Evolutionary conservation across 2,329 filamentous ascomycete species (phyloP).

Genomic region (Chaetomiaceae sp.): DNA sequence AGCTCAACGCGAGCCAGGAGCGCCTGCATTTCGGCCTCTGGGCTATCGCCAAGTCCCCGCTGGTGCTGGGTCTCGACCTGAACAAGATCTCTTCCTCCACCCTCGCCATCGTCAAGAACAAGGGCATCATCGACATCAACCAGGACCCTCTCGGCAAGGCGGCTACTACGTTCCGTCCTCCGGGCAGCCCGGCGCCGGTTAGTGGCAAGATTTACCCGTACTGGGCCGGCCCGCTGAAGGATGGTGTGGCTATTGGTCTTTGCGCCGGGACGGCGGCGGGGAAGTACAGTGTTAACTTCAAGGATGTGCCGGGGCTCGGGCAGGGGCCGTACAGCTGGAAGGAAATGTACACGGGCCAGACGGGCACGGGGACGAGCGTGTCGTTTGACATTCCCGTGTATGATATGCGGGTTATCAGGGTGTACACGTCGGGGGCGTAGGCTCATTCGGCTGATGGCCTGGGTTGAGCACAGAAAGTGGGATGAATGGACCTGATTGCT

Average conservation of each 20-base stretch:
- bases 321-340: slow-evolving; percentile 39
- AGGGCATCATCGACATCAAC: slow-evolving; percentile 29
- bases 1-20: slow-evolving; percentile 20
- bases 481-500: too few relatives aligned
- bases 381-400: slow-evolving; percentile 24
- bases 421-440: not conserved
- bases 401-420: slow-evolving; percentile 29
- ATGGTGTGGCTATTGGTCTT: slow-evolving; percentile 36
- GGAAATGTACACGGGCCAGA: slow-evolving; percentile 28
- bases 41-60: slow-evolving; percentile 29
- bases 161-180: slow-evolving; percentile 25
- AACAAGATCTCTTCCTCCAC: slow-evolving; percentile 22
- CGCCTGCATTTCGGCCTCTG: slow-evolving; percentile 29
- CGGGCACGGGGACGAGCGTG: slow-evolving; percentile 24
- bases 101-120: slow-evolving; percentile 25
- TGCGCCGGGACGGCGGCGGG: slow-evolving; percentile 37
- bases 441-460: too few relatives aligned
- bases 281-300: slow-evolving; percentile 42
- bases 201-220: slow-evolving; percentile 39
- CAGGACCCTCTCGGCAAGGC: slow-evolving; percentile 27
- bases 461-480: too few relatives aligned
- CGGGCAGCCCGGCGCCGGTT: slow-evolving; percentile 35
- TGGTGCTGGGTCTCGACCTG: slow-evolving; percentile 28
- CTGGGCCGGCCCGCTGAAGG: slow-evolving; percentile 37
- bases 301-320: slow-evolving; percentile 37